Conservation (phyloP, 768 basidiomycete species). For the Pleurotus sapidus region DNA sequence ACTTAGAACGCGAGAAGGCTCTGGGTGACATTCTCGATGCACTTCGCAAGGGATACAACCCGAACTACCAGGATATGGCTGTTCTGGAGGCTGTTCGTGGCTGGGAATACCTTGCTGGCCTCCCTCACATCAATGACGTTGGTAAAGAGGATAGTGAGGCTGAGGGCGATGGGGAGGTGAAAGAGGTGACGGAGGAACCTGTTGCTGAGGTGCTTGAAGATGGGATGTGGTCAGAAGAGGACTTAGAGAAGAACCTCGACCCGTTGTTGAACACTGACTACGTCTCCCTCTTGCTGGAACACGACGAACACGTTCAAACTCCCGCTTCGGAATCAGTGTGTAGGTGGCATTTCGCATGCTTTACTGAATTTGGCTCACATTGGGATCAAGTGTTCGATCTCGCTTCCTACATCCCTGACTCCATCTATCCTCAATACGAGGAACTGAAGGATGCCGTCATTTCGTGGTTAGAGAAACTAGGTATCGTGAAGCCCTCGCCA, state of each 20-base stretch:
- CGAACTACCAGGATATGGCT: conserved; percentile 99
- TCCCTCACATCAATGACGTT: conserved; percentile 72
- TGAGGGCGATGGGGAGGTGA: conserved; percentile 25
- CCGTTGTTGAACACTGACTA: conserved; percentile 63
- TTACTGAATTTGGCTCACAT: neutral
- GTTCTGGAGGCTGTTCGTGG: conserved; percentile 95
- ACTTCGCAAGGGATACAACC: conserved; percentile 87
- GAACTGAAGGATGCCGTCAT: conserved; percentile 57
- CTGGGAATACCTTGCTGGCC: conserved; percentile 74
- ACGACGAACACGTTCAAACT: conserved; percentile 64
- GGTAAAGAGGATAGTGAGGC: conserved; percentile 40
- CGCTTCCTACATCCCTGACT: conserved; percentile 83
- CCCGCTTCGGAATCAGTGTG: conserved; percentile 48
- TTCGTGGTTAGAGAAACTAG: conserved; percentile 62
- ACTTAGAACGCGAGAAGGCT: conserved; percentile 70
- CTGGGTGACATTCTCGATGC: conserved; percentile 82
- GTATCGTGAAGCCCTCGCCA: conserved; percentile 43
- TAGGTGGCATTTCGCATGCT: conserved; percentile 34
- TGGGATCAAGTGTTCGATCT: conserved; percentile 66
- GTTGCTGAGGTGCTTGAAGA: conserved; percentile 54
- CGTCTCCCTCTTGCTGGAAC: conserved; percentile 70
- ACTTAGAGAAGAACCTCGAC: conserved; percentile 58
- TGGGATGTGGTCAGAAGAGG: conserved; percentile 55
- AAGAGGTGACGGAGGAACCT: conserved; percentile 24
- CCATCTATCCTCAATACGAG: conserved; percentile 71